Conservation (phyloP, 345 rosid species). For the Gossypium arboreum region DNA sequence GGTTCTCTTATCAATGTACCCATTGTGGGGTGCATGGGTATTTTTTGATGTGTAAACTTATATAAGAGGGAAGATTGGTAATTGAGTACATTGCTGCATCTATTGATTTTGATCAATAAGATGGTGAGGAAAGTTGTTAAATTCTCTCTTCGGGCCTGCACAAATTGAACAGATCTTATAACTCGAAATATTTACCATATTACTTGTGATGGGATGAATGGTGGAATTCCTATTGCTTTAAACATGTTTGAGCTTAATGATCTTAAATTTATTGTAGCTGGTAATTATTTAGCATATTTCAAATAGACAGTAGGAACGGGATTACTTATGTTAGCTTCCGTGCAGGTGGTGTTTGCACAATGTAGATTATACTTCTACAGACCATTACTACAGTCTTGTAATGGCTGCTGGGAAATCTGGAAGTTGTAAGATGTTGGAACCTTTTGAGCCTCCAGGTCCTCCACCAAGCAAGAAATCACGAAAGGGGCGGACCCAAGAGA, state of each 20-base stretch:
- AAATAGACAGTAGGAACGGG: not conserved
- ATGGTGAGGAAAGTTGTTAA: not conserved
- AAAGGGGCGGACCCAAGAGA: slow-evolving; percentile 62
- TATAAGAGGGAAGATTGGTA: not conserved
- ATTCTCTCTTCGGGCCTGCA: not conserved
- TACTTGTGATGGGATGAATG: not conserved
- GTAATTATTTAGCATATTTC: not conserved
- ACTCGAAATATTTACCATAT: not conserved
- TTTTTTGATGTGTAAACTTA: not conserved
- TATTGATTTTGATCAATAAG: not conserved
- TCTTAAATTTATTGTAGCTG: not conserved
- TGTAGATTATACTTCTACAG: slow-evolving; percentile 49
- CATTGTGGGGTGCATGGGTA: not conserved
- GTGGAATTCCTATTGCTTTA: not conserved
- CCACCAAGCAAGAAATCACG: slow-evolving; percentile 65
- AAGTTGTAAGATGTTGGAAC: slow-evolving; percentile 56
- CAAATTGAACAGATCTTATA: not conserved
- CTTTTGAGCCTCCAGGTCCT: slow-evolving; percentile 63
- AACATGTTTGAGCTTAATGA: not conserved
- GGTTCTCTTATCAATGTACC: not conserved
- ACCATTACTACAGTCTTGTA: slow-evolving; percentile 57
- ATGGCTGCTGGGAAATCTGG: slow-evolving; percentile 79
- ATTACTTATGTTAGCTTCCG: slow-evolving; percentile 17
- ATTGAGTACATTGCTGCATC: not conserved
- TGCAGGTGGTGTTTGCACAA: slow-evolving; percentile 65